Conservation (phyloP, 106 monocot species). For the Ottelia alismoides region DNA sequence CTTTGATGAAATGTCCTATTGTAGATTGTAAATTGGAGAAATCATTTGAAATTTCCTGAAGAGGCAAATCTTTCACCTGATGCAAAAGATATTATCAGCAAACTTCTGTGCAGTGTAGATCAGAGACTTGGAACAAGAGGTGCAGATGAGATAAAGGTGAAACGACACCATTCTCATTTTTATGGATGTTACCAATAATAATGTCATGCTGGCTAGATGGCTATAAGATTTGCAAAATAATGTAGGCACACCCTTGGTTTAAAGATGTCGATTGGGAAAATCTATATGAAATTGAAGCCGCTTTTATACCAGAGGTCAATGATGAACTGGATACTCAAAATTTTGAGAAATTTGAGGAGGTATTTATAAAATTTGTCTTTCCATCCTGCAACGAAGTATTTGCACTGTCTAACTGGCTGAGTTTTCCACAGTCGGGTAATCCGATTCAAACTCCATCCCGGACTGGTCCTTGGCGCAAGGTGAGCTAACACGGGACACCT, state of each 20-base stretch:
- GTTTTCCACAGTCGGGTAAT: conserved; percentile 35
- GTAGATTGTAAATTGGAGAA: conserved; percentile 87
- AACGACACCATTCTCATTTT: no score
- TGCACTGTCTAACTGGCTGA: neutral
- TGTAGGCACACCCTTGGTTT: conserved; percentile 69
- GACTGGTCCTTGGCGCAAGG: conserved; percentile 75
- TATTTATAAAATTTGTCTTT: conserved; percentile 2
- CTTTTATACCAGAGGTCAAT: conserved; percentile 70
- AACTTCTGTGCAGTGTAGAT: conserved; percentile 75
- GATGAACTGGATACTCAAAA: conserved; percentile 82
- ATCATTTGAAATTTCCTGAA: no score
- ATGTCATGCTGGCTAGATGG: no score
- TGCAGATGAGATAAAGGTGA: conserved; percentile 73
- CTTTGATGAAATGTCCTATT: conserved; percentile 1
- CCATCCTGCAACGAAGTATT: neutral
- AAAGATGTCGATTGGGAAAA: conserved; percentile 42
- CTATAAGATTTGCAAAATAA: no score
- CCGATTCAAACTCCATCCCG: conserved; percentile 36
- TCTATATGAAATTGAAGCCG: conserved; percentile 71
- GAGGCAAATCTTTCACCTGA: conserved; percentile 52
- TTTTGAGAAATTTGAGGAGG: conserved; percentile 91
- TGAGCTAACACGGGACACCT: no score
- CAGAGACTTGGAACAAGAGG: no score
- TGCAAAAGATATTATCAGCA: conserved; percentile 75
- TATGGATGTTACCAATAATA: no score